These are phyloP conservation scores for Penicillium decumbens DNA, from an alignment of 2,329 filamentous ascomycete genomes.

Conservation along the genomic window DNA sequence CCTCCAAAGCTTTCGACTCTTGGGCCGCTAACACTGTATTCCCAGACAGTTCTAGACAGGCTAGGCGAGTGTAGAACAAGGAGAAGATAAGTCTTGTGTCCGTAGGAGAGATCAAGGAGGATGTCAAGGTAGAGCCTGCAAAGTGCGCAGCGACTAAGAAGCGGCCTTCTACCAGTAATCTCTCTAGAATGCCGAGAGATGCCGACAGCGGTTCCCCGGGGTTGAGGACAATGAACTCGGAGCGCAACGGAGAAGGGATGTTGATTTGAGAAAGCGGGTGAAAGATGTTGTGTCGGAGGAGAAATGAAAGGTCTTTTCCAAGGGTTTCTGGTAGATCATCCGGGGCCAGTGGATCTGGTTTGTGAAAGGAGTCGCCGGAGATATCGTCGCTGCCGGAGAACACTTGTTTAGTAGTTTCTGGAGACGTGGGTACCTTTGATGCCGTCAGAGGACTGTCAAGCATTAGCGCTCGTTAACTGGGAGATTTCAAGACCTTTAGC, in stretches of 20 bases:
- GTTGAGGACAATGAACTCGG: slow-evolving; percentile 59
- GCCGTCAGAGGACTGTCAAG: slow-evolving; percentile 25
- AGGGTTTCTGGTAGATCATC: slow-evolving; percentile 37
- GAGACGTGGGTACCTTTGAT: slow-evolving; percentile 17
- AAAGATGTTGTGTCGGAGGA: slow-evolving; percentile 75
- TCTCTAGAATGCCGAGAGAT: slow-evolving; percentile 49
- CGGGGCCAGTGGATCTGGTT: slow-evolving; percentile 35
- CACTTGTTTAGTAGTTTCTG: slow-evolving; percentile 13
- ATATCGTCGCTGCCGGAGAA: slow-evolving; percentile 16
- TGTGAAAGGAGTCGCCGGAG: slow-evolving; percentile 29
- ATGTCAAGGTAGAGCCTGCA: slow-evolving; percentile 40
- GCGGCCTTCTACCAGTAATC: slow-evolving; percentile 66
- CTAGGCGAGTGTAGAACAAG: slow-evolving; percentile 74
- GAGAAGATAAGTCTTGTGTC: slow-evolving; percentile 66
- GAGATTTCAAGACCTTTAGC: background rate
- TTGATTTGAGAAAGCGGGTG: slow-evolving; percentile 67
- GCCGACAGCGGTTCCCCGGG: slow-evolving; percentile 52
- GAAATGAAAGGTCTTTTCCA: slow-evolving; percentile 72
- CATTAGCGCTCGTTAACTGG: background rate
- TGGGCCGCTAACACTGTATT: slow-evolving; percentile 63
- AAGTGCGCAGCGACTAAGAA: slow-evolving; percentile 70
- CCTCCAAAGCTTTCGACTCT: slow-evolving; percentile 60
- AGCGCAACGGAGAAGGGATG: slow-evolving; percentile 62
- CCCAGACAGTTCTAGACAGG: slow-evolving; percentile 75
- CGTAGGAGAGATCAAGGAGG: slow-evolving; percentile 37